Conservation (phyloP, 2,329 filamentous ascomycete genomes). For the Nigrospora sphaerica region DNA sequence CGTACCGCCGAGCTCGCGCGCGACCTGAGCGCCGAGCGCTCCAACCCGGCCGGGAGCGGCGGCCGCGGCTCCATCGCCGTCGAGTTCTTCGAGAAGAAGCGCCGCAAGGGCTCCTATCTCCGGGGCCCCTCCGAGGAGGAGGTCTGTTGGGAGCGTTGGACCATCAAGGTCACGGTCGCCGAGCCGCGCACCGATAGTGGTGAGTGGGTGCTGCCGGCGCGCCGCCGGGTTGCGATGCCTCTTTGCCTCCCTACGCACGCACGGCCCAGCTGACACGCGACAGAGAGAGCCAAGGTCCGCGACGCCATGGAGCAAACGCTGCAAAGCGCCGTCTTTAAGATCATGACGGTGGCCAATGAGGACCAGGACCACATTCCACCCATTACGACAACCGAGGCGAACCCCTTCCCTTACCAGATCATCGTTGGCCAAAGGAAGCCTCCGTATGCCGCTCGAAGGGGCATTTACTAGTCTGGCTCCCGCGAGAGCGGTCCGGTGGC, state of each 20-base stretch:
- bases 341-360: slow-evolving; percentile 76
- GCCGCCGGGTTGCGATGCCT: neutral
- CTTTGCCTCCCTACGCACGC: too few species aligned
- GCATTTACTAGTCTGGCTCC: too few species aligned
- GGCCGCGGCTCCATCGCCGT: slow-evolving; percentile 64
- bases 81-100: slow-evolving; percentile 90
- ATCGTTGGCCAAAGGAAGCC: slow-evolving; percentile 71
- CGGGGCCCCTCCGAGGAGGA: slow-evolving; percentile 68
- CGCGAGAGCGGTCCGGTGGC: too few species aligned
- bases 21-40: slow-evolving; percentile 59
- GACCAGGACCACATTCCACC: slow-evolving; percentile 96
- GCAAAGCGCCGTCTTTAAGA: slow-evolving; percentile 80
- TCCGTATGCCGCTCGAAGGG: too few species aligned
- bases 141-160: slow-evolving; percentile 96
- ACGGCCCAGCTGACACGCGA: too few species aligned
- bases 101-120: slow-evolving; percentile 75
- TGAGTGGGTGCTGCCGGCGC: slow-evolving; percentile 33
- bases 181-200: slow-evolving; percentile 83
- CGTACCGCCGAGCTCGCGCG: slow-evolving; percentile 73
- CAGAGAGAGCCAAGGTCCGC: slow-evolving; percentile 82
- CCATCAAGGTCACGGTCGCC: slow-evolving; percentile 85
- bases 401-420: slow-evolving; percentile 94
- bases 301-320: slow-evolving; percentile 87
- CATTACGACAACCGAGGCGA: slow-evolving; percentile 84
- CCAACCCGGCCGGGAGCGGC: slow-evolving; percentile 5